Evolutionary conservation across 2,329 filamentous ascomycete species (phyloP), one percentile per base, ranked within the genome.

Genomic region (Nemania serpens): DNA sequence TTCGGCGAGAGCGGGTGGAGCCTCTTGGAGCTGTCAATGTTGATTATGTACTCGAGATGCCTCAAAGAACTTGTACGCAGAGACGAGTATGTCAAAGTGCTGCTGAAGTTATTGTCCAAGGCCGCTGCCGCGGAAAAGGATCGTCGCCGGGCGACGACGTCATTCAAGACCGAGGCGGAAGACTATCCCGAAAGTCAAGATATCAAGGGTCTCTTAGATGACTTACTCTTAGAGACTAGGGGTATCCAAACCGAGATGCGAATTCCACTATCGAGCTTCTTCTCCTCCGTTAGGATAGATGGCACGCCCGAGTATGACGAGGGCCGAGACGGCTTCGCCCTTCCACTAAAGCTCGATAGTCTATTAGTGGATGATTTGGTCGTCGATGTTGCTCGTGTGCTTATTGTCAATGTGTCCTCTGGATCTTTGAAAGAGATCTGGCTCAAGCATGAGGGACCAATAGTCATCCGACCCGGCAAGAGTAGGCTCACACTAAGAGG

Each of bases 21-120:
- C 55, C 79, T 88, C 0, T 81, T 97, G 12, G 93, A 98, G 71
- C 80, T 92, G 3, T 89, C 89, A 0, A 91, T 97, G 84, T 82
- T 98, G 5, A 85, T 91, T 65, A 89, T 97, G 82, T 95, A 97
- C 73, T 86, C 91, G 0, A 84, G 85, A 50, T 98, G 93, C 73
- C 81, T 99, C 29, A 89, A 90, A 66, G 84, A 91, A 68, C 82
- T 97, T 29, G 82, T 89, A 50, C 86, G 87, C 13, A 87, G 87
- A 61, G 90, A 94, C 54, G 91, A 96, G 63, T 96, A 93, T 69
- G 87, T 93, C 15, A 85, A 86, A 22, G 88, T 91, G 9, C 82
- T 91, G 9, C 79, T 97, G 13, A 89, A 90, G 69, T 78, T 97
- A 1, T 77, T 95, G 11, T 85, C 84, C 7, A 93, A 91, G 71